phyloP scores from a whole-genome alignment of 257 asterid genomes.

The Lycium ferocissimum region DNA sequence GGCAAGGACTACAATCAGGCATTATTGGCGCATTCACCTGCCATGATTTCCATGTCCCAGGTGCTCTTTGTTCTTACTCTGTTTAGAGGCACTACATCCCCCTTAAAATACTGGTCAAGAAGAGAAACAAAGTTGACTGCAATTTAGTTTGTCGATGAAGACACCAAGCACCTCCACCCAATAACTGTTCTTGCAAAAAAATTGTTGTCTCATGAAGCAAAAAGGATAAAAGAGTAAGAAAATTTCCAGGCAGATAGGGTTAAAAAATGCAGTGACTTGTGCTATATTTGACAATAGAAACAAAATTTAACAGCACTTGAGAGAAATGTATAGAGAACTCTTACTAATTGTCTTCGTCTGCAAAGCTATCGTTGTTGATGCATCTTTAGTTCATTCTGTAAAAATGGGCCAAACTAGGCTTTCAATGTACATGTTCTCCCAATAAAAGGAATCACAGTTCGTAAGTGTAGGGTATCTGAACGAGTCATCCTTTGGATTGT shows the following conservation, averaged over 20 bases:
- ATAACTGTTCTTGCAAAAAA: background rate
- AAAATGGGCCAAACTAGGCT: conserved; percentile 44
- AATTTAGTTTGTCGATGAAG: background rate
- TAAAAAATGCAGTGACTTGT: background rate
- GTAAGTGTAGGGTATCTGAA: too few relatives aligned
- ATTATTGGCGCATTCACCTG: too few relatives aligned
- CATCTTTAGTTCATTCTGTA: background rate
- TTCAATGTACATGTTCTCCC: conserved; percentile 40
- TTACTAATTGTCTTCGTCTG: background rate
- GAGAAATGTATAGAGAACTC: background rate
- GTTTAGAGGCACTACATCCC: too few relatives aligned
- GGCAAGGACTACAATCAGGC: too few relatives aligned
- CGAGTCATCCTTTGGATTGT: too few relatives aligned
- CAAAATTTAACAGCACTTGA: background rate
- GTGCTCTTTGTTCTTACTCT: too few relatives aligned
- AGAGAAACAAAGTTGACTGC: background rate
- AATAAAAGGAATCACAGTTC: too few relatives aligned
- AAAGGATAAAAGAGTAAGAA: background rate
- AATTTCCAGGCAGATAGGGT: background rate
- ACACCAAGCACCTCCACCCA: background rate
- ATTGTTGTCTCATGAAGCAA: background rate
- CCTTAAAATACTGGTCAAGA: too few relatives aligned
- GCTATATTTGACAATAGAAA: background rate
- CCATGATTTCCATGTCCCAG: too few relatives aligned
- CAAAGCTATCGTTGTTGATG: background rate